Evolutionary conservation across 495 filamentous ascomycete genomes (phyloP).

Genomic region (Rostrohypoxylon terebratum): DNA sequence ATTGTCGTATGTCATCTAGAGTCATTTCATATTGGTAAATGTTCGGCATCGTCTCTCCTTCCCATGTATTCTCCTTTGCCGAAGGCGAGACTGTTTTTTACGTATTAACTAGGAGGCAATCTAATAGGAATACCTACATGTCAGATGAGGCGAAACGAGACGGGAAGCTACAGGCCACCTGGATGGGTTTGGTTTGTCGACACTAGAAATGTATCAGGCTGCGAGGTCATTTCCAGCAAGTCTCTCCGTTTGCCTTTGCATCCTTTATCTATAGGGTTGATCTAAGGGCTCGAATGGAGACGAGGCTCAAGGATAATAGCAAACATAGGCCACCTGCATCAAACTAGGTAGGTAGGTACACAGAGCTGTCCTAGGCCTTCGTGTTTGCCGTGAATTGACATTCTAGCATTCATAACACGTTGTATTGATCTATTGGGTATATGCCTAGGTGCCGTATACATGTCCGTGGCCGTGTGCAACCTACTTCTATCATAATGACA

Average conservation of each 20-base stretch:
- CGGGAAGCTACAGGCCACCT: background rate
- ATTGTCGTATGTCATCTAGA: no score
- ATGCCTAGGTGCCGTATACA: background rate
- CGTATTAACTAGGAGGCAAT: no score
- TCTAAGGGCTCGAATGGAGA: background rate
- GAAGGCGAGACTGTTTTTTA: no score
- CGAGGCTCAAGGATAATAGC: background rate
- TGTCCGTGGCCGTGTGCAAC: background rate
- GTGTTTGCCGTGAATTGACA: background rate
- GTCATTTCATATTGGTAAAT: no score
- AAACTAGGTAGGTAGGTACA: no score
- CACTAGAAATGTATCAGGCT: background rate
- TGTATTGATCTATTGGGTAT: background rate
- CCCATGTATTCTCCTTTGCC: no score
- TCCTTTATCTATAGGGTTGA: background rate
- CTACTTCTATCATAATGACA: constrained; percentile 5
- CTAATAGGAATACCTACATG: background rate
- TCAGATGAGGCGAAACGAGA: background rate
- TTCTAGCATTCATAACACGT: background rate
- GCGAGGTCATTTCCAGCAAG: background rate
- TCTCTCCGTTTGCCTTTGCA: background rate
- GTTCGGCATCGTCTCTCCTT: no score
- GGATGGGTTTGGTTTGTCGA: background rate
- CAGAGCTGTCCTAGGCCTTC: background rate
- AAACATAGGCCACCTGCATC: background rate